Evolutionary conservation across 495 filamentous ascomycete species (phyloP).

Genomic region (Aspergillus olivimuriae): DNA sequence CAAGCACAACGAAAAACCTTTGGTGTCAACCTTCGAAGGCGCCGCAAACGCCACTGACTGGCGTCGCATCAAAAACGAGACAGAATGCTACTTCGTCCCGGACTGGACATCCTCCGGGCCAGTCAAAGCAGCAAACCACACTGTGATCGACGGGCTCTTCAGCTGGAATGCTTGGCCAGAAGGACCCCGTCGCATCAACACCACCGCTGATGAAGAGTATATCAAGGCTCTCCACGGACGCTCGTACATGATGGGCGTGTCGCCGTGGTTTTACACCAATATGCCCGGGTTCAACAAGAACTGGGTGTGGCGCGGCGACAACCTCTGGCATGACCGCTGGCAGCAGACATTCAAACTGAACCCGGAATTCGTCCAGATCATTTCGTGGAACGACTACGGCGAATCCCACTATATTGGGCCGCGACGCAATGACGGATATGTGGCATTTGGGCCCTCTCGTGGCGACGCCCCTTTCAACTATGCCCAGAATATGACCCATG

Average conservation of each 20-base stretch:
- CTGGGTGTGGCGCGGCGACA: slow-evolving; percentile 61
- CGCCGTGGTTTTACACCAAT: slow-evolving; percentile 66
- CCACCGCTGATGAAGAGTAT: slow-evolving; percentile 51
- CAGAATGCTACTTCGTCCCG: slow-evolving; percentile 50
- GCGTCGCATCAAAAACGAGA: slow-evolving; percentile 41
- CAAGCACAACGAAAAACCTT: slow-evolving; percentile 43
- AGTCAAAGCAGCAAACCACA: slow-evolving; percentile 20
- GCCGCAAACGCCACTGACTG: slow-evolving; percentile 48
- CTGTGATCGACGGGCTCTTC: slow-evolving; percentile 51
- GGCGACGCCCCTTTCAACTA: slow-evolving; percentile 42
- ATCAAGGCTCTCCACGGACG: slow-evolving; percentile 40
- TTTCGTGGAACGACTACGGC: slow-evolving; percentile 63
- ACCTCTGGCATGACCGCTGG: slow-evolving; percentile 68
- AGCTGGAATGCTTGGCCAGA: slow-evolving; percentile 67
- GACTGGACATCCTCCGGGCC: slow-evolving; percentile 58
- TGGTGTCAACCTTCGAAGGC: slow-evolving; percentile 68
- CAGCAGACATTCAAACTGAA: slow-evolving; percentile 51
- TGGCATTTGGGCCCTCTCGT: slow-evolving; percentile 34
- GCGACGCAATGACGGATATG: slow-evolving; percentile 25
- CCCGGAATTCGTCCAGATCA: slow-evolving; percentile 50
- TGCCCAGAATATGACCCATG: slow-evolving; percentile 41
- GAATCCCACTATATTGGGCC: slow-evolving; percentile 64
- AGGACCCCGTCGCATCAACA: slow-evolving; percentile 43
- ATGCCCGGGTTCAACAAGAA: slow-evolving; percentile 60
- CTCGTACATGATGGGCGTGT: slow-evolving; percentile 68